These are phyloP conservation scores for Microascus cirrosus DNA, from an alignment of 2,329 filamentous ascomycete species.

Conservation along the genomic window DNA sequence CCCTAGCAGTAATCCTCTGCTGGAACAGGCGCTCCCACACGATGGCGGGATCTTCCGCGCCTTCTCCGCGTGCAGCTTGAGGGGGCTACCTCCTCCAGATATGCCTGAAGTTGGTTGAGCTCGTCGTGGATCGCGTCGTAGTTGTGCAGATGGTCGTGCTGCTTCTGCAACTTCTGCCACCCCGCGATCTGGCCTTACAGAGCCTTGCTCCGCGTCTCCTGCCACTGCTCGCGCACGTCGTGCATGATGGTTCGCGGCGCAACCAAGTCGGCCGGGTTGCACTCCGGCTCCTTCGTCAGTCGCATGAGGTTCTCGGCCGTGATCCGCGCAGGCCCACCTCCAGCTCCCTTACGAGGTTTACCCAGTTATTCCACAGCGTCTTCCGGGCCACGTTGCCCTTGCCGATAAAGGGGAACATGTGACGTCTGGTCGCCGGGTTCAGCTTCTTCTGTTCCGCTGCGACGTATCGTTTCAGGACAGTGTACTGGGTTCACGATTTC, in stretches of 20 bases:
- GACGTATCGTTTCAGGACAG: not conserved
- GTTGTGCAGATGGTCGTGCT: not conserved
- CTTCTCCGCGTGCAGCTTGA: not conserved
- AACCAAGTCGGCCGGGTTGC: not conserved
- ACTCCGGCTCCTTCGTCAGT: not conserved
- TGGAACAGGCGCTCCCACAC: not conserved
- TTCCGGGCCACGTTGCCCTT: not conserved
- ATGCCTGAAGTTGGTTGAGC: not conserved
- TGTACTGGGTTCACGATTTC: not conserved
- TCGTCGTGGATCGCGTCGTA: not conserved
- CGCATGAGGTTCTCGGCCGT: not conserved
- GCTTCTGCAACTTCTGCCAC: not conserved
- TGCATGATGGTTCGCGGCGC: not conserved
- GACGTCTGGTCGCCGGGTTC: not conserved
- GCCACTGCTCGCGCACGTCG: not conserved
- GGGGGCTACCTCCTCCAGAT: not conserved
- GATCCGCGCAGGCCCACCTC: not conserved
- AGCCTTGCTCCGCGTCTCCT: not conserved
- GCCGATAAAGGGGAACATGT: not conserved
- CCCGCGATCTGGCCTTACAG: not conserved
- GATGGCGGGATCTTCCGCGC: not conserved
- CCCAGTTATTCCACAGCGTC: slow-evolving; percentile 1
- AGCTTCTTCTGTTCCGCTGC: not conserved
- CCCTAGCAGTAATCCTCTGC: not conserved
- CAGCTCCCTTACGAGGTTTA: not conserved